Conservation (phyloP, 2,329 filamentous ascomycete species). For the Pseudogymnoascus sp. region DNA sequence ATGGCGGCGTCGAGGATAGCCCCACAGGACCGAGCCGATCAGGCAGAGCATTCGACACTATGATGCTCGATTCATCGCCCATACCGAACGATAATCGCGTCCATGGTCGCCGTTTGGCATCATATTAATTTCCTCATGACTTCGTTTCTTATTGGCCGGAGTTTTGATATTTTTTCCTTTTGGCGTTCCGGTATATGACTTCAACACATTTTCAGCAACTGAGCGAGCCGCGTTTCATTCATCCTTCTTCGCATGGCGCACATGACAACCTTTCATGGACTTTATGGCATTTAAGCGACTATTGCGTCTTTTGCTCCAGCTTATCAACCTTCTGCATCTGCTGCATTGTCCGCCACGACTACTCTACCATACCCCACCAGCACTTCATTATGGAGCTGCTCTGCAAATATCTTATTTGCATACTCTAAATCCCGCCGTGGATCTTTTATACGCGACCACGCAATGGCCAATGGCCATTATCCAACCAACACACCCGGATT, state of each 20-base stretch:
- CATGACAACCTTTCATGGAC: neutral
- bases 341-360: conserved; percentile 6
- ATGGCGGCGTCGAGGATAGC: conserved; percentile 52
- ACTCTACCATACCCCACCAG: neutral
- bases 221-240: conserved; percentile 8
- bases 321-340: conserved; percentile 4
- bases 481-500: neutral
- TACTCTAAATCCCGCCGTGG: neutral
- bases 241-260: conserved; percentile 3
- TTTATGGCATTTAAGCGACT: conserved; percentile 9
- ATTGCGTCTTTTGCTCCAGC: conserved; percentile 5
- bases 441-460: neutral
- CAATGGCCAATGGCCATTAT: neutral
- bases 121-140: conserved; percentile 43
- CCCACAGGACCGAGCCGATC: conserved; percentile 42
- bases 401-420: conserved; percentile 5
- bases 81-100: conserved; percentile 46
- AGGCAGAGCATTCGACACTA: conserved; percentile 31
- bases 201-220: conserved; percentile 13
- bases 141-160: conserved; percentile 10
- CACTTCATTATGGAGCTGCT: conserved; percentile 1
- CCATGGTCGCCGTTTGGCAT: conserved; percentile 56
- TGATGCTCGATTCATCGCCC: conserved; percentile 36
- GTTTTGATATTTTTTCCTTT: conserved; percentile 9
- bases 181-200: conserved; percentile 14